These are phyloP conservation scores for Pseudopithomyces maydicus DNA, from an alignment of 2,329 filamentous ascomycete species.

Conservation along the genomic window DNA sequence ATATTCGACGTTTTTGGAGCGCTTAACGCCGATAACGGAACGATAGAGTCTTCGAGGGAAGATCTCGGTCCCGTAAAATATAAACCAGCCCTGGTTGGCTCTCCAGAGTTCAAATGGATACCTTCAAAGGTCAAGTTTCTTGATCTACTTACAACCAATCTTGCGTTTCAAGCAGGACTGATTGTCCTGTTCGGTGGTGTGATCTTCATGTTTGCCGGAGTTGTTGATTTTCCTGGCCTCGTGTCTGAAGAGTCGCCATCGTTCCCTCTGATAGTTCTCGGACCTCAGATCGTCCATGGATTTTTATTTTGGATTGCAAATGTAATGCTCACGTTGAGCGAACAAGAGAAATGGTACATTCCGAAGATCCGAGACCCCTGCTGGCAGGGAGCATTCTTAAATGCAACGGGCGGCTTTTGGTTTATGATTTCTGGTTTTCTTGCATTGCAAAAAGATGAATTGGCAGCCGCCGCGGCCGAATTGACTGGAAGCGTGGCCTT, in stretches of 20 bases:
- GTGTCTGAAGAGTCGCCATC: conserved; percentile 19
- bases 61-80: conserved; percentile 17
- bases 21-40: conserved; percentile 27
- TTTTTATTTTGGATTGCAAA: conserved; percentile 33
- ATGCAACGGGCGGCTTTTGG: conserved; percentile 29
- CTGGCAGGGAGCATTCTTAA: conserved; percentile 34
- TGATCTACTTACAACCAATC: conserved; percentile 22
- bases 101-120: conserved; percentile 31
- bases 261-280: conserved; percentile 26
- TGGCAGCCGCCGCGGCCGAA: conserved; percentile 21
- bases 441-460: conserved; percentile 17
- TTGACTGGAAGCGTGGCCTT: conserved; percentile 34
- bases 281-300: conserved; percentile 32
- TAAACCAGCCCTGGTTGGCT: conserved; percentile 29
- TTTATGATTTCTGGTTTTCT: conserved; percentile 37
- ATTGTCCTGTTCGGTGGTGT: conserved; percentile 35
- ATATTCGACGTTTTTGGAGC: conserved; percentile 32
- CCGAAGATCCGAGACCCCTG: conserved; percentile 27
- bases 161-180: conserved; percentile 36
- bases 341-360: conserved; percentile 34
- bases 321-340: conserved; percentile 27
- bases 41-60: conserved; percentile 17
- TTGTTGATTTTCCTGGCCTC: conserved; percentile 34
- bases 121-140: conserved; percentile 20
- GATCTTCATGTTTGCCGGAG: conserved; percentile 35